phyloP scores from a whole-genome alignment of 148 eudicot genomes.

The Rhododendron henanense region DNA sequence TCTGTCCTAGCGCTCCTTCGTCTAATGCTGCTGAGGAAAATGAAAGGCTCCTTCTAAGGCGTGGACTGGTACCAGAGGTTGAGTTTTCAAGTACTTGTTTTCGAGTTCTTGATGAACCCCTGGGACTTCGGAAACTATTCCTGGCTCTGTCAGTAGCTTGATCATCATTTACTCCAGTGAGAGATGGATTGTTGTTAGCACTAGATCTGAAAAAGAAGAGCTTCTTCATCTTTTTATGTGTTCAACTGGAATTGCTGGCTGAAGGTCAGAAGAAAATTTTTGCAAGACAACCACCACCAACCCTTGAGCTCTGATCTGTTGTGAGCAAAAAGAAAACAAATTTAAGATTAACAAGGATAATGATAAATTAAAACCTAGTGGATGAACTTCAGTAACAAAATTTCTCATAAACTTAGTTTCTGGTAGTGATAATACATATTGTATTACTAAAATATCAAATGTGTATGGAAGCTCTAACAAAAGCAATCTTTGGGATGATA shows the following conservation, averaged over 20 bases:
- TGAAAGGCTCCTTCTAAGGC: conserved; percentile 68
- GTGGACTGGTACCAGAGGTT: conserved; percentile 22
- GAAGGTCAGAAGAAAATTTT: not conserved
- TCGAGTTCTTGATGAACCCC: conserved; percentile 20
- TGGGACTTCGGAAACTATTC: conserved; percentile 16
- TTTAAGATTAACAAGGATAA: not conserved
- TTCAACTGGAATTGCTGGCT: not conserved
- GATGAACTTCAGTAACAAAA: not conserved
- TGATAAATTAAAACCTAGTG: not conserved
- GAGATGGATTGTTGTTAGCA: conserved; percentile 25
- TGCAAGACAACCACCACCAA: not conserved
- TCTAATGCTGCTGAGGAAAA: conserved; percentile 65
- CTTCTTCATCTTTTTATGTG: conserved; percentile 1
- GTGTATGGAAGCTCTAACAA: not conserved
- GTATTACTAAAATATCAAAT: not conserved
- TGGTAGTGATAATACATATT: not conserved
- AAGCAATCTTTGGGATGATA: not conserved
- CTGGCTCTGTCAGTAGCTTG: conserved; percentile 12
- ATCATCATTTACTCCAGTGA: conserved; percentile 4
- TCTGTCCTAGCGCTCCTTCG: conserved; percentile 34
- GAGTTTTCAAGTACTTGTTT: conserved; percentile 31
- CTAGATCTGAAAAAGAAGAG: conserved; percentile 3
- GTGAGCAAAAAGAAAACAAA: not conserved
- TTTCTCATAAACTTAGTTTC: not conserved
- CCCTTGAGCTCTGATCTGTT: not conserved